A percentile compares a stretch with the other conserved stretches of the same genome.
These are phyloP conservation scores for Arabis alpina DNA, from an alignment of 345 rosid species.

Conservation along the genomic window DNA sequence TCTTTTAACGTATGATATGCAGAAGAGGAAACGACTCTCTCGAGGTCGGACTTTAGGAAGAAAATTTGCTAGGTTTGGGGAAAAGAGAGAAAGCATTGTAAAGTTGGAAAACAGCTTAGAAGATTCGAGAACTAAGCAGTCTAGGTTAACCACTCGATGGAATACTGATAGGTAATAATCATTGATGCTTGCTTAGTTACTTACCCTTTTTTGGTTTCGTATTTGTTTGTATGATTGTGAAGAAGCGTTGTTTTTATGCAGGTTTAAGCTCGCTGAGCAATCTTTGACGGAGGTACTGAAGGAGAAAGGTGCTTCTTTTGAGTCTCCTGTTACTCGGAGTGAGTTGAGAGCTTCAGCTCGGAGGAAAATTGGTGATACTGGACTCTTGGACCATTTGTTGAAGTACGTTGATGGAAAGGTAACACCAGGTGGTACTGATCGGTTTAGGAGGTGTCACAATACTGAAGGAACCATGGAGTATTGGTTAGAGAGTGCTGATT, in stretches of 20 bases:
- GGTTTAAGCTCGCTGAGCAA: slow-evolving; percentile 73
- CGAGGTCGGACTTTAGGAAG: slow-evolving; percentile 37
- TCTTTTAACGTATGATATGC: slow-evolving; percentile 37
- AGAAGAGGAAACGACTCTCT: slow-evolving; percentile 49
- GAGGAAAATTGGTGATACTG: slow-evolving; percentile 81
- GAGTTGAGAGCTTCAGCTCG: slow-evolving; percentile 70
- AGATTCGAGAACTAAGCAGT: slow-evolving; percentile 41
- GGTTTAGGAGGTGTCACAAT: slow-evolving; percentile 86
- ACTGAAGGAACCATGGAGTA: slow-evolving; percentile 82
- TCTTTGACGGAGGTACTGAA: slow-evolving; percentile 68
- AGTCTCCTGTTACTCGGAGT: slow-evolving; percentile 63
- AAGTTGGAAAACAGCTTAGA: not conserved
- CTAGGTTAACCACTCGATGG: slow-evolving; percentile 55
- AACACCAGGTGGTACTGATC: slow-evolving; percentile 79
- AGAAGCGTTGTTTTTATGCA: slow-evolving; percentile 35
- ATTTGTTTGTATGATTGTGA: no score
- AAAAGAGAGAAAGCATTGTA: slow-evolving; percentile 6
- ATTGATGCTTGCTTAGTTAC: not conserved
- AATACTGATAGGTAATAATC: slow-evolving; percentile 60
- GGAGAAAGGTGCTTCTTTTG: slow-evolving; percentile 75
- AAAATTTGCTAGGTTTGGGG: slow-evolving; percentile 33
- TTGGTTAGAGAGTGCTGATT: slow-evolving; percentile 91
- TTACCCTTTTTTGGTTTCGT: not conserved
- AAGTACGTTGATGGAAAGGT: slow-evolving; percentile 92
- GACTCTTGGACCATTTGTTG: slow-evolving; percentile 88